These are phyloP conservation scores for Zizania latifolia DNA, from an alignment of 176 grass and related monocot genomes.

Conservation along the genomic window DNA sequence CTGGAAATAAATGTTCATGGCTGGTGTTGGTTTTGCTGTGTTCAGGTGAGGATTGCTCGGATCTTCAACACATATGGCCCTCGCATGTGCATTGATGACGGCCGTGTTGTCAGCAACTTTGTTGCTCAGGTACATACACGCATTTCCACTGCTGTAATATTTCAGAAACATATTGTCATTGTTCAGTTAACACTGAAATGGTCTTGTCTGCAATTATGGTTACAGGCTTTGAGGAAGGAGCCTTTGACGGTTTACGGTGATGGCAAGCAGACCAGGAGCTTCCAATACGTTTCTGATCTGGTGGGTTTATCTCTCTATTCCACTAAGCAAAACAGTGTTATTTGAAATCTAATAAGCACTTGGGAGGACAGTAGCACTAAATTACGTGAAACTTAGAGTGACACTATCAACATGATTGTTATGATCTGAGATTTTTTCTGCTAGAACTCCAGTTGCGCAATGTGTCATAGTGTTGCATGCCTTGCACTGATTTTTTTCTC, in stretches of 20 bases:
- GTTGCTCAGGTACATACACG: conserved; percentile 65
- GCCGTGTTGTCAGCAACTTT: conserved; percentile 93
- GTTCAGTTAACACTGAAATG: conserved; percentile 3
- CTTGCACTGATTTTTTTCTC: conserved; percentile 24
- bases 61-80: conserved; percentile 93
- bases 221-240: conserved; percentile 76
- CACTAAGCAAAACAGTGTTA: neutral
- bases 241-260: conserved; percentile 86
- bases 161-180: neutral
- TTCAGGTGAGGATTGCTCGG: conserved; percentile 76
- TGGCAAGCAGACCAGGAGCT: conserved; percentile 96
- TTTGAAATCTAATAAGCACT: neutral
- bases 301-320: conserved; percentile 25
- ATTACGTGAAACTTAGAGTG: neutral
- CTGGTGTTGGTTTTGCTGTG: neutral
- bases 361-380: neutral
- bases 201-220: neutral
- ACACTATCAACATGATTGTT: neutral
- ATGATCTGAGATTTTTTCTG: neutral
- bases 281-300: conserved; percentile 95
- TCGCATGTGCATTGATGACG: conserved; percentile 95
- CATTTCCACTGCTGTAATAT: neutral
- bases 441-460: neutral
- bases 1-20: neutral
- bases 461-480: neutral